Base-by-base conservation (phyloP, 169 alveolate species). In the Plasmodium coatneyi region DNA sequence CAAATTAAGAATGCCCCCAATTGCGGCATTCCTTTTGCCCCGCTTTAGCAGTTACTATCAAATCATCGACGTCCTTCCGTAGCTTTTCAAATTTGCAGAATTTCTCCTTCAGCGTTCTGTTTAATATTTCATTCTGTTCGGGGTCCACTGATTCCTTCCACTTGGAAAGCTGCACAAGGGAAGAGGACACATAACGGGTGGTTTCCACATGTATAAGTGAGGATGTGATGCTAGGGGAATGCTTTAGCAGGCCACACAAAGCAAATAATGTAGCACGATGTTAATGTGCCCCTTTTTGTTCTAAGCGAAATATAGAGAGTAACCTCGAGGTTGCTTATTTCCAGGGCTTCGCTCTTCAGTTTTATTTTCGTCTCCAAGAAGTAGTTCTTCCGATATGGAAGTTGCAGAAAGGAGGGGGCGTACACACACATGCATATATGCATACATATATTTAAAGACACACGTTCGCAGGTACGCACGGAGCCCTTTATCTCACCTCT, bases 341-440 rank as follows among this genome's bases (percentile, higher is more conserved):
- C 93, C 9, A 86, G 60, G 84, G 93, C 52, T n/a, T 86, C 93
- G 70, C 71, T 86, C 71, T 86, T 34, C 46, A 86, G 43, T 39
- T 86, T 86, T 22, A 74, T 72, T 52, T 86, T 72, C 32, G 93
- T 86, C 66, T 86, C 93, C 70, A 86, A 86, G 71, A 86, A 86
- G 56, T 86, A 76, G 70, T 86, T 86, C 93, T 86, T 74, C 19
- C 34, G 66, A 76, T 54, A 2, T 3, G 80, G 14, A 16, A 16
- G 30, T 14, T 34, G 34, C 5, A 74, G 5, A 74, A 16, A 32
- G 34, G 34, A 74, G 28, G 54, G 43, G 22, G 56, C 22, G 36
- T 34, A 41, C 39, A 66, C 16, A 28, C n/a, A 12, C 76, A 66
- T n/a, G 39, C n/a, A 66, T 46, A 46, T 46, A 36, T 6, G 5